phyloP scores from a whole-genome alignment of 2,329 filamentous ascomycete genomes.

The Drechslerella dactyloides region DNA sequence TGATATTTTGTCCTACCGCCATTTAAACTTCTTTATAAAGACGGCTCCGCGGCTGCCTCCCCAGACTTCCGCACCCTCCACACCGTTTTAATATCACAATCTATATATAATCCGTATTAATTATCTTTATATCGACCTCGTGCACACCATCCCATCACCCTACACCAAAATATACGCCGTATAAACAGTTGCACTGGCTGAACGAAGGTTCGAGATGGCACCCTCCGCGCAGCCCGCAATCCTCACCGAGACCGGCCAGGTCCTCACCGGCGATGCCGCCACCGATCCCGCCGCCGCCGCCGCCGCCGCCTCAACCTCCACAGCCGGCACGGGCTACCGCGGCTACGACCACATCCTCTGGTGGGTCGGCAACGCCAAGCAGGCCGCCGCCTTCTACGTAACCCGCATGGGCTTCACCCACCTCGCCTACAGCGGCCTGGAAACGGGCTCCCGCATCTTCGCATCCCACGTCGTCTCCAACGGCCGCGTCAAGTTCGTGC shows the following conservation, averaged over 20 bases:
- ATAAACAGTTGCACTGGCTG: constrained; percentile 52
- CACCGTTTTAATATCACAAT: no score
- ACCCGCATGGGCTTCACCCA: constrained; percentile 83
- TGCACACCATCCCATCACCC: no score
- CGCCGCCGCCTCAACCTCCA: constrained; percentile 58
- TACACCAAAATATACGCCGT: no score
- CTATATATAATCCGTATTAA: no score
- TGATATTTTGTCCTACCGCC: no score
- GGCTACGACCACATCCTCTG: constrained; percentile 78
- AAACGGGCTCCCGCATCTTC: constrained; percentile 80
- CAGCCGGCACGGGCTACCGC: constrained; percentile 63
- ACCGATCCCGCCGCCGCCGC: constrained; percentile 56
- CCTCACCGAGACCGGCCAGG: constrained; percentile 55
- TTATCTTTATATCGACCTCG: no score
- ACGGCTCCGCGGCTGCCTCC: no score
- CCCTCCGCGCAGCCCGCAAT: constrained; percentile 65
- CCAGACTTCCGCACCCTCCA: no score
- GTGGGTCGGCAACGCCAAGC: constrained; percentile 97
- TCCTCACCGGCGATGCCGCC: constrained; percentile 50
- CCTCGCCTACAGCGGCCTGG: constrained; percentile 83
- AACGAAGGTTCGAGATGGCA: constrained; percentile 62
- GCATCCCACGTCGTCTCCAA: constrained; percentile 86
- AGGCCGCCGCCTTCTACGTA: constrained; percentile 87
- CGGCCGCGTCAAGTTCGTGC: constrained; percentile 77
- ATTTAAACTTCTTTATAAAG: no score